These are phyloP conservation scores for Hypoxylon sp. DNA, from an alignment of 2,329 filamentous ascomycete species.

Conservation along the genomic window DNA sequence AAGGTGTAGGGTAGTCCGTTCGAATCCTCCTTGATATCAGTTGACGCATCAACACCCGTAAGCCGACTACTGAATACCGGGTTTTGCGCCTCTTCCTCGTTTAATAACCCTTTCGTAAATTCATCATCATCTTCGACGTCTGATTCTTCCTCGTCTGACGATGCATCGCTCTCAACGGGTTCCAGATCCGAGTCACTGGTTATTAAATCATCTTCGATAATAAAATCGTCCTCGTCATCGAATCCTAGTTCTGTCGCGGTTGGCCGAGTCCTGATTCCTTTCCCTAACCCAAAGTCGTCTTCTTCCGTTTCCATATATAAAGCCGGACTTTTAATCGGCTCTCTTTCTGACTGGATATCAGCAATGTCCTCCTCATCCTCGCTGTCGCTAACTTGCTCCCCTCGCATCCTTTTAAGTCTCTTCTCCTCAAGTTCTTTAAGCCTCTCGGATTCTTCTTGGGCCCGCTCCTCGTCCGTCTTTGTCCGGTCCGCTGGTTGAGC, in stretches of 20 bases:
- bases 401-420: slow-evolving; percentile 87
- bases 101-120: slow-evolving; percentile 78
- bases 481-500: slow-evolving; percentile 89
- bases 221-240: slow-evolving; percentile 94
- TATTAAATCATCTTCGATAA: slow-evolving; percentile 89
- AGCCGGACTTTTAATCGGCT: slow-evolving; percentile 38
- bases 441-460: slow-evolving; percentile 81
- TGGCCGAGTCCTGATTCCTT: slow-evolving; percentile 69
- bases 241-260: slow-evolving; percentile 77
- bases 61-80: slow-evolving; percentile 63
- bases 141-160: slow-evolving; percentile 65
- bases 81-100: slow-evolving; percentile 69
- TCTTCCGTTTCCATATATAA: slow-evolving; percentile 61
- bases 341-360: slow-evolving; percentile 53
- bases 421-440: slow-evolving; percentile 87
- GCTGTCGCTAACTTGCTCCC: slow-evolving; percentile 69
- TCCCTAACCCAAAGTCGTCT: slow-evolving; percentile 72
- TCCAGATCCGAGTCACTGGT: slow-evolving; percentile 84
- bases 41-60: slow-evolving; percentile 58
- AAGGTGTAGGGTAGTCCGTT: slow-evolving; percentile 85
- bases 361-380: slow-evolving; percentile 56
- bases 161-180: slow-evolving; percentile 67
- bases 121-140: slow-evolving; percentile 72
- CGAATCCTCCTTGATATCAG: slow-evolving; percentile 63
- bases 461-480: slow-evolving; percentile 90